Evolutionary conservation across 192 early-diverging fungal species (phyloP).

Genomic region (Powellomyces hirtus): DNA sequence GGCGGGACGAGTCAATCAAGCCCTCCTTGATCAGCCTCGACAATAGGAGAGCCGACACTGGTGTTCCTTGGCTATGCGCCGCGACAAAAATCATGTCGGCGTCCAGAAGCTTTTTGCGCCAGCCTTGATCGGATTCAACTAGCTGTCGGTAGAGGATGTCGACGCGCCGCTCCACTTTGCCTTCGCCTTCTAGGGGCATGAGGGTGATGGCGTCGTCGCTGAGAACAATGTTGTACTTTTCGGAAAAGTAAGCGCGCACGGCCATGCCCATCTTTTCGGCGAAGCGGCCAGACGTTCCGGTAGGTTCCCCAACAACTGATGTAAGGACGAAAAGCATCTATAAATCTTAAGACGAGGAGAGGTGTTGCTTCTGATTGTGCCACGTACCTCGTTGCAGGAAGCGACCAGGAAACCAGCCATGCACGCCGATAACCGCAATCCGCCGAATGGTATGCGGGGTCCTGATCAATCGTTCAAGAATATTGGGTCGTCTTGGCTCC

Average conservation of each 20-base stretch:
- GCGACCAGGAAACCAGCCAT: conserved; percentile 86
- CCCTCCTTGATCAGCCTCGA: conserved; percentile 69
- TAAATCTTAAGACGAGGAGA: no score
- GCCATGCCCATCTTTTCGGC: conserved; percentile 83
- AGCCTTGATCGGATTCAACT: conserved; percentile 35
- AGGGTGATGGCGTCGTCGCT: conserved; percentile 53
- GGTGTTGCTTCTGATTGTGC: no score
- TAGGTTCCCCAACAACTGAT: conserved; percentile 89
- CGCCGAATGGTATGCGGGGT: conserved; percentile 46
- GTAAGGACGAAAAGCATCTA: conserved; percentile 57
- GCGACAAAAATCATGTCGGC: conserved; percentile 85
- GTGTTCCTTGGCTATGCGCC: conserved; percentile 93
- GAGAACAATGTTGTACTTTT: conserved; percentile 36
- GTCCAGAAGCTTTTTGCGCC: conserved; percentile 27
- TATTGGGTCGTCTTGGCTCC: conserved; percentile 1
- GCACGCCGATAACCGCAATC: conserved; percentile 79
- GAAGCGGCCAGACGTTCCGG: conserved; percentile 86
- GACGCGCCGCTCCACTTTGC: conserved; percentile 85
- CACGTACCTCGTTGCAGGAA: conserved; percentile 36
- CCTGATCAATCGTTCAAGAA: conserved; percentile 25
- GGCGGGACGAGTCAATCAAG: conserved; percentile 61
- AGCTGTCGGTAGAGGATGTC: conserved; percentile 78
- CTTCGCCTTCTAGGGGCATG: conserved; percentile 89
- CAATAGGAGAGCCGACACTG: conserved; percentile 78
- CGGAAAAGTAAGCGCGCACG: conserved; percentile 35